Conservation (phyloP, 208 protist genomes). For the Entamoeba invadens region DNA sequence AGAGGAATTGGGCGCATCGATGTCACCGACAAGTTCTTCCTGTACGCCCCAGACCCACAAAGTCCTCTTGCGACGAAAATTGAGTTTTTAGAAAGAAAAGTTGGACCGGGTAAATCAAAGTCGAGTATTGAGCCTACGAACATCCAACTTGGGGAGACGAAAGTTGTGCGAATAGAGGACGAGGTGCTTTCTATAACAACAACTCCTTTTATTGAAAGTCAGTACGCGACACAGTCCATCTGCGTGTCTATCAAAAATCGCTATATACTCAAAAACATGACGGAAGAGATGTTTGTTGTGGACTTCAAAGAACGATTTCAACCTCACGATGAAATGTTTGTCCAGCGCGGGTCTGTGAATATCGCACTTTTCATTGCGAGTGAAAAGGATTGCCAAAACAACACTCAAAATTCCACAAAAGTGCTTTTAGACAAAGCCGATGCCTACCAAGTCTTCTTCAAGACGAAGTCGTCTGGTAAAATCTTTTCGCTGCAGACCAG, state of each 20-base stretch:
- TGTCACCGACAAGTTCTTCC: not conserved
- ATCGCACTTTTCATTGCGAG: not conserved
- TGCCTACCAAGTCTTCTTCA: not conserved
- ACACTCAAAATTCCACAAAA: not conserved
- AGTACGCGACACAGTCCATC: not conserved
- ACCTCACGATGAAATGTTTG: too few species aligned
- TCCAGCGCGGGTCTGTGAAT: too few species aligned
- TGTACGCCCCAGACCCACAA: not conserved
- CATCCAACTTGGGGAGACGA: not conserved
- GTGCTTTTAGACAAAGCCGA: not conserved
- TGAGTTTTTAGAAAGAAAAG: not conserved
- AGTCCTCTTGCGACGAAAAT: not conserved
- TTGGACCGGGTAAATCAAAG: not conserved
- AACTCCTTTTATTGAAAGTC: not conserved
- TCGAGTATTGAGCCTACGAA: not conserved
- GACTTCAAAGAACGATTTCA: too few species aligned
- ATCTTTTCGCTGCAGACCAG: not conserved
- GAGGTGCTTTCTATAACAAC: not conserved
- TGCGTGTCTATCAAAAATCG: not conserved
- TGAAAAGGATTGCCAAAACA: not conserved
- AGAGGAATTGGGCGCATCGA: not conserved
- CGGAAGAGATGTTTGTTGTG: too few species aligned
- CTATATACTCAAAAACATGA: not conserved
- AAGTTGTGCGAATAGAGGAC: not conserved
- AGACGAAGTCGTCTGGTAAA: not conserved